Percentiles rank a stretch among this genome's conserved stretches.
These are phyloP conservation scores for Aspergillus japonicus DNA, from an alignment of 2,329 filamentous ascomycete species.

Conservation along the genomic window DNA sequence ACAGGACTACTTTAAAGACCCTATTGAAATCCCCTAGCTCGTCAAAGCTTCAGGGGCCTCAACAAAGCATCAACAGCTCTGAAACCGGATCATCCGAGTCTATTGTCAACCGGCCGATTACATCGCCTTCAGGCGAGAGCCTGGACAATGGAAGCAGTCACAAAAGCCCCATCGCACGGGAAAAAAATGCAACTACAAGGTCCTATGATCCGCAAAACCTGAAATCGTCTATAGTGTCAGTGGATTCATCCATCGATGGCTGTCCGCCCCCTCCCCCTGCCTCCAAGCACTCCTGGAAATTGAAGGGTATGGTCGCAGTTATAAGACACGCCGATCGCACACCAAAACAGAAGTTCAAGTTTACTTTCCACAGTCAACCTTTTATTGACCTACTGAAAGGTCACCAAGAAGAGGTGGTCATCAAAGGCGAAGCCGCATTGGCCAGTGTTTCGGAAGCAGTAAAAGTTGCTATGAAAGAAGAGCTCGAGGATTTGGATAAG, in stretches of 20 bases:
- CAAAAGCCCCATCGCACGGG: conserved; percentile 15
- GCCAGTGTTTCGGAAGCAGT: conserved; percentile 88
- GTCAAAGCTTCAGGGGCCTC: conserved; percentile 55
- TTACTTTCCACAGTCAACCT: conserved; percentile 94
- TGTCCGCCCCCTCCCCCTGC: conserved; percentile 58
- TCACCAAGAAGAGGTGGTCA: conserved; percentile 90
- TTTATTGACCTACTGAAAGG: conserved; percentile 94
- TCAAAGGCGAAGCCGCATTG: conserved; percentile 87
- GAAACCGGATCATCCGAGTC: conserved; percentile 49
- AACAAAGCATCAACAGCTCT: conserved; percentile 42
- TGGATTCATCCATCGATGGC: conserved; percentile 27
- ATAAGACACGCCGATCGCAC: conserved; percentile 95
- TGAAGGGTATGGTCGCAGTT: conserved; percentile 96
- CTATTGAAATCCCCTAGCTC: conserved; percentile 66
- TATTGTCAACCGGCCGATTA: conserved; percentile 30
- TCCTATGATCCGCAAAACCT: conserved; percentile 25
- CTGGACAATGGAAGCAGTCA: conserved; percentile 22
- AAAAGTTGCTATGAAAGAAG: conserved; percentile 72
- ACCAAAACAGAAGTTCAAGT: conserved; percentile 99
- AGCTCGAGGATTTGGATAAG: conserved; percentile 81
- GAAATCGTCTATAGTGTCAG: conserved; percentile 27
- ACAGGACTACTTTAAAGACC: conserved; percentile 55
- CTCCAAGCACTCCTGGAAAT: conserved; percentile 91
- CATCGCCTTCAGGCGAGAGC: conserved; percentile 35
- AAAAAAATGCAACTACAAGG: conserved; percentile 22